Percentiles rank a stretch among this genome's conserved stretches.
These are phyloP conservation scores for Fraxinus albicans DNA, from an alignment of 305 asterid species.

Conservation along the genomic window DNA sequence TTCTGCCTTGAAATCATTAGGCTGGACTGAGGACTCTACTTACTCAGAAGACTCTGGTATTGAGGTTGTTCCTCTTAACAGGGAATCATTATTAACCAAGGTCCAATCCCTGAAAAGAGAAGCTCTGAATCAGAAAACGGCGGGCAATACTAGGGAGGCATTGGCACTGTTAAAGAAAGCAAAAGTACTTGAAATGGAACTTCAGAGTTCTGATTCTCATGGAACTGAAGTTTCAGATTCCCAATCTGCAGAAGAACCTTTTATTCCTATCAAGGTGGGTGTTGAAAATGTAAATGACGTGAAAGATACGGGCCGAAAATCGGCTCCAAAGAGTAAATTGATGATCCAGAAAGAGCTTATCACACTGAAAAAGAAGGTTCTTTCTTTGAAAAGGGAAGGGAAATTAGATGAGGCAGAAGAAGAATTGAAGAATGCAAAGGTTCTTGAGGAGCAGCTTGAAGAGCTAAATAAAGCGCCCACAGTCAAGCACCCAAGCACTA, in stretches of 20 bases:
- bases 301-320: slow-evolving; percentile 29
- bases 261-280: slow-evolving; percentile 18
- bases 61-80: slow-evolving; percentile 28
- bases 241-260: slow-evolving; percentile 28
- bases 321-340: slow-evolving; percentile 63
- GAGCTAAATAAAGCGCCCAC: slow-evolving; percentile 59
- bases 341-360: slow-evolving; percentile 84
- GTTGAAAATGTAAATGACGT: slow-evolving; percentile 14
- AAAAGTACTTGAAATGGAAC: slow-evolving; percentile 57
- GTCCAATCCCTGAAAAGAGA: slow-evolving; percentile 70
- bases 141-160: slow-evolving; percentile 75
- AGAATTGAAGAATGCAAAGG: slow-evolving; percentile 79
- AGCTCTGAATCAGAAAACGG: slow-evolving; percentile 67
- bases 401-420: slow-evolving; percentile 75
- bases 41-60: slow-evolving; percentile 33
- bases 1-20: slow-evolving; percentile 69
- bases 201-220: slow-evolving; percentile 34
- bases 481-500: slow-evolving; percentile 31
- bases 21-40: slow-evolving; percentile 76
- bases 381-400: slow-evolving; percentile 83
- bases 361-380: slow-evolving; percentile 78
- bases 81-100: slow-evolving; percentile 48
- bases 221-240: slow-evolving; percentile 23
- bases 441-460: slow-evolving; percentile 89
- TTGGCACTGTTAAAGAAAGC: slow-evolving; percentile 70